Evolutionary conservation across 495 filamentous ascomycete species (phyloP).

Genomic region (Xylaria palmicola): DNA sequence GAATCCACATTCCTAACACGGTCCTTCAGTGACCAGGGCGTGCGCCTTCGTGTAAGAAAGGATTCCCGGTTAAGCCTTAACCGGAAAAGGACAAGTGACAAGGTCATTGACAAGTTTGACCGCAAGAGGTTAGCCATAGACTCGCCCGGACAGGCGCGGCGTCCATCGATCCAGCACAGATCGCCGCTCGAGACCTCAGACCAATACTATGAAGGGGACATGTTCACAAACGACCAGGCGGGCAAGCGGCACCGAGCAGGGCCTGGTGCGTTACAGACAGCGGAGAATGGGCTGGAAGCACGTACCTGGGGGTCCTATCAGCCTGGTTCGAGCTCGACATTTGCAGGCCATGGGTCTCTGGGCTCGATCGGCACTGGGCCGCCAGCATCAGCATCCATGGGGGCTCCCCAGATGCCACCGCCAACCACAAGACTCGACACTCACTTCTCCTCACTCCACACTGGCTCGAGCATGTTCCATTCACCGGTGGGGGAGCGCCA

Average conservation of each 20-base stretch:
- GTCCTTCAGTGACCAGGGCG: constrained; percentile 93
- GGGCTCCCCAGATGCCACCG: constrained; percentile 30
- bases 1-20: constrained; percentile 91
- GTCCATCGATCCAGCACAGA: constrained; percentile 22
- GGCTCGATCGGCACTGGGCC: constrained; percentile 30
- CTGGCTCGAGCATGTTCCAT: constrained; percentile 25
- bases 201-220: constrained; percentile 31
- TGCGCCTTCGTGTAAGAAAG: constrained; percentile 85
- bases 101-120: constrained; percentile 18
- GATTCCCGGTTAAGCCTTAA: constrained; percentile 55
- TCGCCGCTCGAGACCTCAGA: constrained; percentile 20
- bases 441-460: constrained; percentile 28
- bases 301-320: constrained; percentile 28
- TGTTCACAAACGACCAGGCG: constrained; percentile 28
- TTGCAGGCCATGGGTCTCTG: constrained; percentile 23
- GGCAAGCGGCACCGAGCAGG: constrained; percentile 30
- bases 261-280: constrained; percentile 24
- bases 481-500: constrained; percentile 25
- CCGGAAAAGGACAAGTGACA: constrained; percentile 40
- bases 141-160: constrained; percentile 7
- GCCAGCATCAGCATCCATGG: constrained; percentile 25
- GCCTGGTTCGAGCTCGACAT: constrained; percentile 18
- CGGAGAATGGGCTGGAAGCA: constrained; percentile 28
- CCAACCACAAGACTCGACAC: constrained; percentile 31
- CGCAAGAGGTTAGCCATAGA: constrained; percentile 13